Evolutionary conservation across 2,329 filamentous ascomycete genomes (phyloP), one percentile per base, ranked within the genome.

Genomic region (Lachnellula arida): DNA sequence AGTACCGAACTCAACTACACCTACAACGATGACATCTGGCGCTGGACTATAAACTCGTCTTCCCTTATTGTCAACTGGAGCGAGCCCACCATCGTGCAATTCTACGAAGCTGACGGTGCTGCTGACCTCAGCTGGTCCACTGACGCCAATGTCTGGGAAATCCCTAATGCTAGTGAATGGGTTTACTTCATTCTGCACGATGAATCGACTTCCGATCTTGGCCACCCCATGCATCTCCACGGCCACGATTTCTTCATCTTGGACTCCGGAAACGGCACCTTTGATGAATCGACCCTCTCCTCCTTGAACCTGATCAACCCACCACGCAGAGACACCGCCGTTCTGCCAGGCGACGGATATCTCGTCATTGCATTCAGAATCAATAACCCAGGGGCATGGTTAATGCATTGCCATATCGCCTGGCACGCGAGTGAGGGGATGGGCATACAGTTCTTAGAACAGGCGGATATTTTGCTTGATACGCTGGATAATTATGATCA

Each of bases 381-480:
- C 4, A 60, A 63, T 34, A 63, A 63, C 37, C 61, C 61, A 7
- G 61, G 61, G 17, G 53, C 54, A 5, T 62, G 59, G 61, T 22
- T 60, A 4, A 48, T 62, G 53, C 67, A 70, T 48, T 70, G 67
- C 53, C 67, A 69, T 55, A 64, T 69, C 28, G 65, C 60, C 2
- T 82, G 79, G 78, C 80, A 83, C 63, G 73, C 75, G 0, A 77
- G 76, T 0, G 74, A 73, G 2, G 80, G 80, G 4, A 73, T 82
- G 50, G 70, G 78, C 12, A 56, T 75, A 8, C 75, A 79, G 63
- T 75, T 82, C 58, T 63, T 82, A 7, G 74, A 70, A 59, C 55
- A 22, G 22, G 4, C 22, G 4, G 22, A 22, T 22, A 4, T 22
- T 2, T 22, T 22, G 22, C 22, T 22, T 22, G 22, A 22, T 22